These are phyloP conservation scores for Populus trichocarpa DNA, from an alignment of 441 rosid genomes.

Conservation along the genomic window DNA sequence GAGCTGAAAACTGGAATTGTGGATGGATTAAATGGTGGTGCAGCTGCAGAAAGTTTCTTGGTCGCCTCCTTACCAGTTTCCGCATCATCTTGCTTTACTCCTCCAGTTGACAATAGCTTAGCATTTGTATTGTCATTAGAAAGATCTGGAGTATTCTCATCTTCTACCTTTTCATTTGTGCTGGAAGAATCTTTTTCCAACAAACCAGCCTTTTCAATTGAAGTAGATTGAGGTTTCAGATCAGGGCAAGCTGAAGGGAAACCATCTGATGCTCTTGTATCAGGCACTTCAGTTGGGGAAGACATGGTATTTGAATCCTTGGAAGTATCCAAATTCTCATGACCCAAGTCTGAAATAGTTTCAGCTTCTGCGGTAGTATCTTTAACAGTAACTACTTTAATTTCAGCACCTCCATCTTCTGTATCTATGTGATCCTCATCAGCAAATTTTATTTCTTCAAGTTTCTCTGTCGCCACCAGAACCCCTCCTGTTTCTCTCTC, in stretches of 20 bases:
- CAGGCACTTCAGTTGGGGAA: conserved; percentile 26
- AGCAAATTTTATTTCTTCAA: conserved; percentile 22
- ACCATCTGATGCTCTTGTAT: conserved; percentile 28
- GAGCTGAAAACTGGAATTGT: conserved; percentile 35
- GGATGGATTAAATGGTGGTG: conserved; percentile 82
- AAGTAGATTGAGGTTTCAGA: conserved; percentile 24
- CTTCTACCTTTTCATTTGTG: conserved; percentile 31
- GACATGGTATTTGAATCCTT: conserved; percentile 30
- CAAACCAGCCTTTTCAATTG: conserved; percentile 28
- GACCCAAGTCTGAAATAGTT: conserved; percentile 25
- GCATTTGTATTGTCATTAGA: conserved; percentile 31
- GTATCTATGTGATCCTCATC: conserved; percentile 21
- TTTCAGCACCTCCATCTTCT: conserved; percentile 32
- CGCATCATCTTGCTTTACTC: conserved; percentile 33
- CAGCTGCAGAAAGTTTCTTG: conserved; percentile 87
- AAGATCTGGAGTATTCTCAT: conserved; percentile 35
- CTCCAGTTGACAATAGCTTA: conserved; percentile 38
- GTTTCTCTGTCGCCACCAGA: conserved; percentile 21
- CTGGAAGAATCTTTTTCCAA: conserved; percentile 32
- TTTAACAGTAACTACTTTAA: conserved; percentile 21
- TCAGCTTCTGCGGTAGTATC: conserved; percentile 24
- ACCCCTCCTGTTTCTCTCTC: conserved; percentile 33
- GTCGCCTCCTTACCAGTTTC: conserved; percentile 42
- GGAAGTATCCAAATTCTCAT: conserved; percentile 26
- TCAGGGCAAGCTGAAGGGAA: conserved; percentile 27